These are phyloP conservation scores for Microcyclospora pomicola DNA, from an alignment of 2,329 filamentous ascomycete species.

Conservation along the genomic window DNA sequence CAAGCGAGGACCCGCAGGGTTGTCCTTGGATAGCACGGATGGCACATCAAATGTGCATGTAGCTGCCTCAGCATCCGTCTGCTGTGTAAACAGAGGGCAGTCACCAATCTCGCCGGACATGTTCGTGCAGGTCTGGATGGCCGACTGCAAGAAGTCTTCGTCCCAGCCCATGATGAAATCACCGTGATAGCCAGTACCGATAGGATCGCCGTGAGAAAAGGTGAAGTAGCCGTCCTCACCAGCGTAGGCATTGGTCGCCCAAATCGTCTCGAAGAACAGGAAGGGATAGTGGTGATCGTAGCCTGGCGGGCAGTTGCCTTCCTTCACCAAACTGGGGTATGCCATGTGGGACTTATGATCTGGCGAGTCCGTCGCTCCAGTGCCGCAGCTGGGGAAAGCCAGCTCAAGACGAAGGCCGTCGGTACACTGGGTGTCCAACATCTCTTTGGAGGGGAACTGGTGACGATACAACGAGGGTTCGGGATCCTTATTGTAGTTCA, in stretches of 20 bases:
- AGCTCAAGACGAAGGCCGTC: slow-evolving; percentile 72
- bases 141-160: slow-evolving; percentile 50
- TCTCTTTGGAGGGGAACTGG: slow-evolving; percentile 64
- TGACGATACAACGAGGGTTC: slow-evolving; percentile 73
- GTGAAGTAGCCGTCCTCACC: slow-evolving; percentile 55
- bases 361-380: slow-evolving; percentile 45
- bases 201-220: slow-evolving; percentile 63
- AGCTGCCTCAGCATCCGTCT: slow-evolving; percentile 39
- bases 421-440: slow-evolving; percentile 66
- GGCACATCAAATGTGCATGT: slow-evolving; percentile 53
- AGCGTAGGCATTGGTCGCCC: slow-evolving; percentile 53
- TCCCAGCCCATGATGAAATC: slow-evolving; percentile 78
- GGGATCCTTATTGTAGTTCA: slow-evolving; percentile 56
- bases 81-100: slow-evolving; percentile 62
- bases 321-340: slow-evolving; percentile 64
- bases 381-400: slow-evolving; percentile 85
- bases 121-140: slow-evolving; percentile 64
- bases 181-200: slow-evolving; percentile 58
- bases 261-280: slow-evolving; percentile 79
- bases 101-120: slow-evolving; percentile 53
- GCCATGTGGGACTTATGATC: slow-evolving; percentile 55
- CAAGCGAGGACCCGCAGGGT: slow-evolving; percentile 42
- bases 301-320: slow-evolving; percentile 57
- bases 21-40: slow-evolving; percentile 40
- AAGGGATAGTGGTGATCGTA: slow-evolving; percentile 56